Percentiles rank a stretch among this genome's conserved stretches.
Conservation (phyloP, 2,329 filamentous ascomycete genomes). For the Xylariaceae sp. region DNA sequence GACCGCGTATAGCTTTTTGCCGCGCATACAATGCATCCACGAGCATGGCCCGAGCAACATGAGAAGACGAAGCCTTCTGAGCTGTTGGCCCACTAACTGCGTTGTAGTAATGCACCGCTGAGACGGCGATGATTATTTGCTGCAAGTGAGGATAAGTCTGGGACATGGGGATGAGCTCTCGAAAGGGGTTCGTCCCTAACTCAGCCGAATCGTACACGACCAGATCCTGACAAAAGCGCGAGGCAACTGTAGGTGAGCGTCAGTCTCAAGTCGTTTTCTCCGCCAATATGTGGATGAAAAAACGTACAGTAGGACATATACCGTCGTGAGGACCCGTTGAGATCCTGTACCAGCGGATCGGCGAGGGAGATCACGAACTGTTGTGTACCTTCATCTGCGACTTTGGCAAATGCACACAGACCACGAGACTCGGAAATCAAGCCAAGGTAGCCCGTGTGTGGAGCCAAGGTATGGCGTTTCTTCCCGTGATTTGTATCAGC, state of each 20-base stretch:
- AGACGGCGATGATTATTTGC: slow-evolving; percentile 44
- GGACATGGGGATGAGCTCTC: slow-evolving; percentile 43
- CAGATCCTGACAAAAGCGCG: slow-evolving; percentile 47
- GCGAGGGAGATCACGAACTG: slow-evolving; percentile 32
- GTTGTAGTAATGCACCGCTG: slow-evolving; percentile 45
- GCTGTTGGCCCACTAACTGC: slow-evolving; percentile 33
- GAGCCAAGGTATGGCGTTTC: slow-evolving; percentile 14
- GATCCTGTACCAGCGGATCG: slow-evolving; percentile 52
- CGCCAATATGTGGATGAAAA: not conserved
- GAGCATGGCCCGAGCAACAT: slow-evolving; percentile 31
- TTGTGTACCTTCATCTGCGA: slow-evolving; percentile 1
- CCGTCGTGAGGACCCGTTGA: slow-evolving; percentile 40
- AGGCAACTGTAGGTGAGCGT: slow-evolving; percentile 18
- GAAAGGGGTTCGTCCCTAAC: slow-evolving; percentile 41
- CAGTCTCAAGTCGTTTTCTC: not conserved
- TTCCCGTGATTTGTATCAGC: no score
- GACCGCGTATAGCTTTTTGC: slow-evolving; percentile 41
- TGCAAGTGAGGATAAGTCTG: slow-evolving; percentile 41
- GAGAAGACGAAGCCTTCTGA: slow-evolving; percentile 9
- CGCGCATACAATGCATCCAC: slow-evolving; percentile 44
- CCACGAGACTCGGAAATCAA: not conserved
- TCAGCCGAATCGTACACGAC: slow-evolving; percentile 41
- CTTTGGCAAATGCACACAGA: not conserved
- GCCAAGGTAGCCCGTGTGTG: slow-evolving; percentile 3
- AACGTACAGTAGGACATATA: slow-evolving; percentile 48